Percentiles rank a stretch among this genome's conserved stretches.
Conservation (phyloP, 1,284 basidiomycete species). For the Apiotrichum gamsii region DNA sequence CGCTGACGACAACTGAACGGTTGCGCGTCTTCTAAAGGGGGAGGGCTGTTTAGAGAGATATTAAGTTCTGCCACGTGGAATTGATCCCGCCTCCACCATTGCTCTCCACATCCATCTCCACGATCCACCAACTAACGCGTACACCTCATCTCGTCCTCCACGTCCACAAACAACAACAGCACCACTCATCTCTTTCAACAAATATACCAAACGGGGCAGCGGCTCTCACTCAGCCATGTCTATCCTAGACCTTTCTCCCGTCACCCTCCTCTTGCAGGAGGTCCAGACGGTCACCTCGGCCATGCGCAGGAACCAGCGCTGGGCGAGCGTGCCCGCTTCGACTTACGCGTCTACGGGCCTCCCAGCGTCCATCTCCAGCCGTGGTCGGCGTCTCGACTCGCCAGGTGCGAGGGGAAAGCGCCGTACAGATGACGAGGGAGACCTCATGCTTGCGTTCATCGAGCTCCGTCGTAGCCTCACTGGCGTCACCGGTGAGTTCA, state of each 20-base stretch:
- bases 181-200: background rate
- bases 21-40: slow-evolving; percentile 3
- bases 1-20: slow-evolving; percentile 3
- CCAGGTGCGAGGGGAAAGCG: slow-evolving; percentile 9
- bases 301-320: slow-evolving; percentile 96
- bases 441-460: slow-evolving; percentile 84
- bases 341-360: slow-evolving; percentile 24
- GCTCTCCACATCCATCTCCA: too few species aligned
- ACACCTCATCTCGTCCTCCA: background rate
- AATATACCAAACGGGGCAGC: background rate
- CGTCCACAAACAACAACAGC: too few species aligned
- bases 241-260: slow-evolving; percentile 37
- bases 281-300: slow-evolving; percentile 84
- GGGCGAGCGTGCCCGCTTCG: slow-evolving; percentile 57
- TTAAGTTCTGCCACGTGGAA: too few species aligned
- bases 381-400: slow-evolving; percentile 2
- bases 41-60: background rate
- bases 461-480: slow-evolving; percentile 71
- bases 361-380: slow-evolving; percentile 24
- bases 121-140: too few species aligned
- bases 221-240: background rate
- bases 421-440: slow-evolving; percentile 47
- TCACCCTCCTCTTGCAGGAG: slow-evolving; percentile 54
- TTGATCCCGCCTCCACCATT: too few species aligned
- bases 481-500: slow-evolving; percentile 61